Evolutionary conservation across 257 asterid genomes (phyloP).

Genomic region (Anisodus tanguticus): DNA sequence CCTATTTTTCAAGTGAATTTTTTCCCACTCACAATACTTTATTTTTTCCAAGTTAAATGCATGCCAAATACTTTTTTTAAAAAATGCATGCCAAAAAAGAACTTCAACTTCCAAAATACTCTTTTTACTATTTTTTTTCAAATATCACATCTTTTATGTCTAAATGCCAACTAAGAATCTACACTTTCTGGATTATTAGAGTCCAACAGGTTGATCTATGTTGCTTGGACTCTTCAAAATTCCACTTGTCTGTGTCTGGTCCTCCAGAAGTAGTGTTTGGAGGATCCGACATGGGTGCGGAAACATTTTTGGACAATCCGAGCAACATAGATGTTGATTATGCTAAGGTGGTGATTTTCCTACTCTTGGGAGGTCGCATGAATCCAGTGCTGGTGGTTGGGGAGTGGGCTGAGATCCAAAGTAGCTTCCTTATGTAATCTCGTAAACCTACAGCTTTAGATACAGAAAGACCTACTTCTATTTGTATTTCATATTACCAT

Average conservation of each 20-base stretch:
- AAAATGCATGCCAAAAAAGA: no score
- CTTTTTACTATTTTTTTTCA: not conserved
- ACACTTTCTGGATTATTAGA: not conserved
- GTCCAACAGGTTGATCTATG: not conserved
- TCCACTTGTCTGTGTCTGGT: no score
- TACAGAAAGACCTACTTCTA: not conserved
- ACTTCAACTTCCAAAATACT: no score
- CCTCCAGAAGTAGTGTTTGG: no score
- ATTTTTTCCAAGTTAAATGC: not conserved
- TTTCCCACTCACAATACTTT: not conserved
- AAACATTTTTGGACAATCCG: no score
- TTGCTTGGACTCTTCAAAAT: no score
- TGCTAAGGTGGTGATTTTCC: not conserved
- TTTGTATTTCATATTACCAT: not conserved
- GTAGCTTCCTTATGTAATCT: not conserved
- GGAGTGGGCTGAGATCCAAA: not conserved
- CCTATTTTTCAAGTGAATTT: not conserved
- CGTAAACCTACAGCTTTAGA: not conserved
- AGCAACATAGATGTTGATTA: not conserved
- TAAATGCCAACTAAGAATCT: not conserved
- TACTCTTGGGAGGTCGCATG: not conserved
- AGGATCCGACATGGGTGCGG: no score
- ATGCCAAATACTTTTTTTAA: no score
- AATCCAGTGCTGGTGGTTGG: not conserved
- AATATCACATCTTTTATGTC: not conserved